These are phyloP conservation scores for Fomitopsis betulina DNA, from an alignment of 1,284 basidiomycete genomes.

Conservation along the genomic window DNA sequence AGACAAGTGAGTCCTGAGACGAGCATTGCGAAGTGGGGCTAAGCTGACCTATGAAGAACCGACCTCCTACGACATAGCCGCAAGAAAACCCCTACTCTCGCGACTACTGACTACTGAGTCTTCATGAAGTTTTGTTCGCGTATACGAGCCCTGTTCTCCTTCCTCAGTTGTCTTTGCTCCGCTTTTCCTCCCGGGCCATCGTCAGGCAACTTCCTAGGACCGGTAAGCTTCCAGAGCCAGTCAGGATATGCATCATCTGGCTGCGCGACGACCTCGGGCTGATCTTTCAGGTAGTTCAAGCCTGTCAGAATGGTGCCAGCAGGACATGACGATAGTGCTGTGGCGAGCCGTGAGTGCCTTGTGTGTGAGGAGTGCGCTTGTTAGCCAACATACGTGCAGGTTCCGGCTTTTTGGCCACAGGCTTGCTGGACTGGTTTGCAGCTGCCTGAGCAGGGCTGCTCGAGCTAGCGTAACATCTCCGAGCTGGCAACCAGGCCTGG, in stretches of 20 bases:
- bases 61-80: not conserved
- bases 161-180: constrained; percentile 57
- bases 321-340: constrained; percentile 50
- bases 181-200: constrained; percentile 69
- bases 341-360: not conserved
- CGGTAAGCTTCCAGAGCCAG: constrained; percentile 84
- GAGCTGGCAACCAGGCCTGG: constrained; percentile 18
- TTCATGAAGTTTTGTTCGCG: constrained; percentile 77
- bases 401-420: not conserved
- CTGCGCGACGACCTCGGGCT: constrained; percentile 74
- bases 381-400: not conserved
- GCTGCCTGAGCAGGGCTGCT: constrained; percentile 6
- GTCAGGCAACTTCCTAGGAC: constrained; percentile 52
- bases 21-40: not conserved
- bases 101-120: constrained; percentile 42
- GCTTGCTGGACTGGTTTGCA: not conserved
- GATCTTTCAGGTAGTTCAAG: constrained; percentile 80
- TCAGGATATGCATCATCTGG: constrained; percentile 84
- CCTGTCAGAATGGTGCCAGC: constrained; percentile 73
- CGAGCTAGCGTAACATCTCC: constrained; percentile 18
- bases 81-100: not conserved
- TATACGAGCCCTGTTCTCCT: constrained; percentile 59
- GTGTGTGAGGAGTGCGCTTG: not conserved
- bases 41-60: not conserved
- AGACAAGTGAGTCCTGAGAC: not conserved